A percentile compares a stretch with the other conserved stretches of the same genome.
Evolutionary conservation across 257 asterid species (phyloP).

Genomic region (Salvia splendens): DNA sequence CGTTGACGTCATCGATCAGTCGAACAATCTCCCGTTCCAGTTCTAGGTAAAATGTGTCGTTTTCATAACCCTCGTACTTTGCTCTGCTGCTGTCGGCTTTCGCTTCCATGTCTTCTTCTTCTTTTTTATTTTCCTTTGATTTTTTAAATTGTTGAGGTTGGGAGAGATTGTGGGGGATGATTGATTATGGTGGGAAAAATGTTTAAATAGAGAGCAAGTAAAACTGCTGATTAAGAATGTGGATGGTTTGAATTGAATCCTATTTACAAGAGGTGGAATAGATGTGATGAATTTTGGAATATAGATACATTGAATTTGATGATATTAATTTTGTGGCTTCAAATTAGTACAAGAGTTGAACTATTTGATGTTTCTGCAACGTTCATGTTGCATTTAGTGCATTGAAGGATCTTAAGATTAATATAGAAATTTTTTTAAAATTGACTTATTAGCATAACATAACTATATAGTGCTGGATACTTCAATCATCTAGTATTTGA

Average conservation of each 20-base stretch:
- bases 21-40: slow-evolving; percentile 26
- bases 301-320: slow-evolving; percentile 30
- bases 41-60: slow-evolving; percentile 30
- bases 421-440: not conserved
- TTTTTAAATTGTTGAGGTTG: not conserved
- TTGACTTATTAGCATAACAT: not conserved
- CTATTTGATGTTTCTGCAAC: not conserved
- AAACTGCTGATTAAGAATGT: slow-evolving; percentile 18
- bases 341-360: not conserved
- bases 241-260: slow-evolving; percentile 3
- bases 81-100: not conserved
- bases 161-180: not conserved
- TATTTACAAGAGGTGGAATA: slow-evolving; percentile 5
- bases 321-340: not conserved
- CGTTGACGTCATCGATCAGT: slow-evolving; percentile 25
- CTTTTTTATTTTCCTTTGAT: not conserved
- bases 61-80: slow-evolving; percentile 24
- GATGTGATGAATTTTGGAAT: slow-evolving; percentile 6
- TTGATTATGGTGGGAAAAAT: not conserved
- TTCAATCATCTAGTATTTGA: too few species aligned
- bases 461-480: not conserved
- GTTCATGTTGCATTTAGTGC: slow-evolving; percentile 20
- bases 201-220: not conserved
- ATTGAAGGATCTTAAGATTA: not conserved
- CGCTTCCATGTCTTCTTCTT: slow-evolving; percentile 14